Base-by-base conservation (phyloP, 768 basidiomycete genomes). In the Crepidotus variabilis region DNA sequence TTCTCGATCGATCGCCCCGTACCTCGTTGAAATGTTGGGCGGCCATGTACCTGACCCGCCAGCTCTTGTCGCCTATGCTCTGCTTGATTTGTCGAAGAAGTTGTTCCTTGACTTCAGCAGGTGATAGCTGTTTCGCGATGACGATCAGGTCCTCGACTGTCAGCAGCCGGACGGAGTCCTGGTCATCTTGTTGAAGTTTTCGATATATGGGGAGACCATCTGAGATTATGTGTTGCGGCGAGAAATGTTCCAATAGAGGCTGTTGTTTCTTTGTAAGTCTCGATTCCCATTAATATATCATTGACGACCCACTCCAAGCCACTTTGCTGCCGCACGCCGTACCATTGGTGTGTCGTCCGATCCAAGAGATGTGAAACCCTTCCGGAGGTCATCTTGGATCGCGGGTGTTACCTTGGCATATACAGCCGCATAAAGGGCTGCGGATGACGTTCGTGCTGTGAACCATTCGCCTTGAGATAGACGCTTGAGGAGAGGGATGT, bases 311-410 rank as follows among this genome's bases (percentile, higher is more conserved):
- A 98, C 95, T 49, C 93, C 96, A 47, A 98, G 87, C 84, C 90
- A 93, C 72, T 94, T 97, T 11, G 95, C 95, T 48, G 94, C 94
- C 23, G 96, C 95, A 60, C 97, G 81, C 65, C 95, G 81, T 57
- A 98, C 96, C 97, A 99, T 99, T 22, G 97, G 97, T 11, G 97
- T 99, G 67, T 99, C 97, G 68, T 99, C 97, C 18, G 85, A 81
- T 8, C 89, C 90, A 28, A 99, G 81, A 32, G 83, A 80, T 8
- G 85, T 78, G 64, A 92, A 99, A 52, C 87, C 83, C 70, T 89
- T 90, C 59, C 95, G 83, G 63, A 98, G 74, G 39, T 98, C 96
- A 55, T 94, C 92, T 71, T 94, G 91, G 57, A 87, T 75, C 39
- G 76, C 64, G 13, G 86, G 73, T 2, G 88, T 82, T 20, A 88